phyloP scores from a whole-genome alignment of 257 asterid genomes.

The Henckelia pumila region DNA sequence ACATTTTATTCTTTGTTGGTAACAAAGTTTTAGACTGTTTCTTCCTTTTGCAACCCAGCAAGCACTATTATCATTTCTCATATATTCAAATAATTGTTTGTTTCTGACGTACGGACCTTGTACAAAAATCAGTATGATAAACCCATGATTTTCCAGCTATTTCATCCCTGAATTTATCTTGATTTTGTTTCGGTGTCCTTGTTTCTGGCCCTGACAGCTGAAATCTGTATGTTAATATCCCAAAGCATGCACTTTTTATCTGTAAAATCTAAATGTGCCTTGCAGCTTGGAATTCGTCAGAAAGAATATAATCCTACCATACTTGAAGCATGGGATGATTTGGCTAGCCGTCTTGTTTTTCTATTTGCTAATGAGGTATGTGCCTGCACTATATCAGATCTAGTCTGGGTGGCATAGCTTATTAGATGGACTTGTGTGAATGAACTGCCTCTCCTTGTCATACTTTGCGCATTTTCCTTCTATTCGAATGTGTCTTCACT shows the following conservation, averaged over 20 bases:
- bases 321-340: constrained; percentile 74
- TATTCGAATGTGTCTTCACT: background rate
- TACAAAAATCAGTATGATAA: background rate
- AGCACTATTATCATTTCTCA: constrained; percentile 1
- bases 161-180: background rate
- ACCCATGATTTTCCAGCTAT: background rate
- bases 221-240: constrained; percentile 16
- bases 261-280: constrained; percentile 17
- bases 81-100: constrained; percentile 3
- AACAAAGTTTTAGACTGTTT: constrained; percentile 1
- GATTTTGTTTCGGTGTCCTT: constrained; percentile 2
- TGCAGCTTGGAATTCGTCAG: constrained; percentile 71
- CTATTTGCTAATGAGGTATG: constrained; percentile 78
- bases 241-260: constrained; percentile 14
- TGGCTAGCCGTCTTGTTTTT: constrained; percentile 58
- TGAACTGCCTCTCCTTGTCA: constrained; percentile 10
- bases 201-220: background rate
- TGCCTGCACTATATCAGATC: constrained; percentile 16
- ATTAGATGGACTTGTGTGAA: constrained; percentile 3
- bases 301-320: constrained; percentile 58
- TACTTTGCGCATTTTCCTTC: background rate
- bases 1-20: background rate
- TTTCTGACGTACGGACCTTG: background rate
- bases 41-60: constrained; percentile 8
- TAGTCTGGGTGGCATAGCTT: background rate